Conservation (phyloP, 2,329 filamentous ascomycete genomes). For the Aspergillus fructus region DNA sequence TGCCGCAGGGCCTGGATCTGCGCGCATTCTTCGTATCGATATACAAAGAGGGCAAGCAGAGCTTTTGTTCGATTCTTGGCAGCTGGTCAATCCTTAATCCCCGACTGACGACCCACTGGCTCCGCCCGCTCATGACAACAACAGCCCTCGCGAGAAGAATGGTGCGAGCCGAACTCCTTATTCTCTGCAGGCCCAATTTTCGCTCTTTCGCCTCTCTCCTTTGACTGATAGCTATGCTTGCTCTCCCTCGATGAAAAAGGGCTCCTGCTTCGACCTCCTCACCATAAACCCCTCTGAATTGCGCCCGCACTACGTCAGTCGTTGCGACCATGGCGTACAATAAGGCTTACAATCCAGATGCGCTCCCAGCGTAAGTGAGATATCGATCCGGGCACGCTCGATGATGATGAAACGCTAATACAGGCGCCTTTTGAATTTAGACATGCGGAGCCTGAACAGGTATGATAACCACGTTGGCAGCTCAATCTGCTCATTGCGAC, state of each 20-base stretch:
- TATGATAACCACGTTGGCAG: constrained; percentile 34
- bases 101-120: constrained; percentile 12
- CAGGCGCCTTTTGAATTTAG: constrained; percentile 39
- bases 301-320: constrained; percentile 27
- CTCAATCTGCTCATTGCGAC: not conserved
- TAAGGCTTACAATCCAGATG: constrained; percentile 87
- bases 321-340: constrained; percentile 80
- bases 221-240: constrained; percentile 3
- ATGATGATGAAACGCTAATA: constrained; percentile 11
- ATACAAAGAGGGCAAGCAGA: not conserved
- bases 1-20: not conserved
- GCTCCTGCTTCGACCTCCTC: constrained; percentile 1
- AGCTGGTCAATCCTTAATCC: constrained; percentile 7
- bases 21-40: not conserved
- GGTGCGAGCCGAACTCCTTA: constrained; percentile 14
- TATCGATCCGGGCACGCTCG: not conserved
- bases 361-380: constrained; percentile 76
- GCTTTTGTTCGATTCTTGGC: constrained; percentile 10
- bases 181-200: not conserved
- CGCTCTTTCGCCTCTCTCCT: not conserved
- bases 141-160: constrained; percentile 12
- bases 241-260: not conserved
- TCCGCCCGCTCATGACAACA: constrained; percentile 11
- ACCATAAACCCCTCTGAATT: constrained; percentile 8
- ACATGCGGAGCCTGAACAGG: constrained; percentile 74